A percentile compares a stretch with the other conserved stretches of the same genome.
Conservation (phyloP, 1,284 basidiomycete species). For the Tremellales sp. region DNA sequence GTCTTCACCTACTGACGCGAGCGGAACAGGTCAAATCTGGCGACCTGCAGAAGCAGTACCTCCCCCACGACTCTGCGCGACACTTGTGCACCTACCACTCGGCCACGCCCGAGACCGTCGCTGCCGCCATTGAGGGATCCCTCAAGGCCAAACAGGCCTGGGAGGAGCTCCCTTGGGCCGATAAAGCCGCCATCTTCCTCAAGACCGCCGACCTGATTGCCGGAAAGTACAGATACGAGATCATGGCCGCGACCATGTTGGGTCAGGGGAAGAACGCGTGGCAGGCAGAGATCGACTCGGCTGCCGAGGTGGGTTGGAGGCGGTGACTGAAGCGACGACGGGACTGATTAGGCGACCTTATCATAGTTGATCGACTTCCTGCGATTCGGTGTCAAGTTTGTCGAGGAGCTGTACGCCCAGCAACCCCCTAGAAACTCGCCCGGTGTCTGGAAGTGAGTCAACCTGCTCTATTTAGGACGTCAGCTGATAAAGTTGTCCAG, state of each 20-base stretch:
- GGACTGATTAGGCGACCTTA: neutral
- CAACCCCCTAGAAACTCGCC: constrained; percentile 84
- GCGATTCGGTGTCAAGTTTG: constrained; percentile 93
- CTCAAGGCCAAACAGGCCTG: constrained; percentile 80
- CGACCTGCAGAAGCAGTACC: constrained; percentile 69
- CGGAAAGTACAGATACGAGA: constrained; percentile 88
- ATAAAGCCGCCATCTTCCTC: constrained; percentile 95
- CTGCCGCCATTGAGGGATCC: constrained; percentile 80
- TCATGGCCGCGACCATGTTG: constrained; percentile 95
- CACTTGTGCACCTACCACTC: constrained; percentile 85
- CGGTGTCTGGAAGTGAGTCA: constrained; percentile 87
- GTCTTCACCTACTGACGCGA: neutral
- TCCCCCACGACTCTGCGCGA: constrained; percentile 78
- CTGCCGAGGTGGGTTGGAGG: constrained; percentile 70
- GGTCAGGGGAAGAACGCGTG: constrained; percentile 99
- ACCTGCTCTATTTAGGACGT: neutral
- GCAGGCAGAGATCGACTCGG: constrained; percentile 99
- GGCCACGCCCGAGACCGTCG: constrained; percentile 72
- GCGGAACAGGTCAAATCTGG: constrained; percentile 71
- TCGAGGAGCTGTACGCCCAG: constrained; percentile 87
- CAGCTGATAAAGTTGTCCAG: constrained; percentile 49
- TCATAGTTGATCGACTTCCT: constrained; percentile 84
- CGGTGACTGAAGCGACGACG: neutral
- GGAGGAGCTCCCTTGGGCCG: constrained; percentile 93
- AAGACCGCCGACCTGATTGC: constrained; percentile 93